These are phyloP conservation scores for Cercospora brassicicola DNA, from an alignment of 2,329 filamentous ascomycete species.

Conservation along the genomic window DNA sequence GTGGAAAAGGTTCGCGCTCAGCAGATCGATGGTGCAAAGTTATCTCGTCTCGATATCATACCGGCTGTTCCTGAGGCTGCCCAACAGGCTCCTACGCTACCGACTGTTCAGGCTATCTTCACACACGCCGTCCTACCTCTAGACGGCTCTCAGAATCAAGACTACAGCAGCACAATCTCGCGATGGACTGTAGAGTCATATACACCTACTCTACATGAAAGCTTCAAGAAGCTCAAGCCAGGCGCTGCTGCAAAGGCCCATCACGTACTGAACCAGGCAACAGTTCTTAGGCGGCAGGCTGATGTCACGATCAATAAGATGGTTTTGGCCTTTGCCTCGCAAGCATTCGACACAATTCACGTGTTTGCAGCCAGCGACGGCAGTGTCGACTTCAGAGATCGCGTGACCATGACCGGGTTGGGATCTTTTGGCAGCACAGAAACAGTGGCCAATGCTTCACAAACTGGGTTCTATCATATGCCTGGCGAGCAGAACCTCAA, in stretches of 20 bases:
- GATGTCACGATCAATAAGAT: constrained; percentile 70
- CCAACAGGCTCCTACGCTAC: constrained; percentile 49
- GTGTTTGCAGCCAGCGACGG: constrained; percentile 78
- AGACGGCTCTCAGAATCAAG: constrained; percentile 57
- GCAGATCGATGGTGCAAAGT: constrained; percentile 30
- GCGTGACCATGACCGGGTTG: constrained; percentile 65
- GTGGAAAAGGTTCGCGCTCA: constrained; percentile 32
- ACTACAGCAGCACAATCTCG: constrained; percentile 72
- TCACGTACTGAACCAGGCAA: constrained; percentile 31
- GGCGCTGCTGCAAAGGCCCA: constrained; percentile 21
- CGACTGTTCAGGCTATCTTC: constrained; percentile 70
- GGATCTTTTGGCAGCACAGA: constrained; percentile 64
- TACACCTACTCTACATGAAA: constrained; percentile 36
- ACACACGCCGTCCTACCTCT: constrained; percentile 50
- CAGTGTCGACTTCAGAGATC: constrained; percentile 75
- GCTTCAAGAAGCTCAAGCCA: constrained; percentile 40
- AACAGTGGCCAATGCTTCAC: constrained; percentile 67
- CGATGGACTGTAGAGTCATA: constrained; percentile 73
- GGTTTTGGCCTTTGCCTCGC: constrained; percentile 65
- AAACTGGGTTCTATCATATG: constrained; percentile 74
- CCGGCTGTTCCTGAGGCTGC: constrained; percentile 58
- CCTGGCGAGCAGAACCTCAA: constrained; percentile 58
- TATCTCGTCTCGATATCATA: constrained; percentile 33
- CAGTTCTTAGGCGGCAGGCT: constrained; percentile 63
- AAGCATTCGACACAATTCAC: constrained; percentile 70